Base-by-base conservation (phyloP, 2,329 filamentous ascomycete genomes). In the Colletotrichum magnum region DNA sequence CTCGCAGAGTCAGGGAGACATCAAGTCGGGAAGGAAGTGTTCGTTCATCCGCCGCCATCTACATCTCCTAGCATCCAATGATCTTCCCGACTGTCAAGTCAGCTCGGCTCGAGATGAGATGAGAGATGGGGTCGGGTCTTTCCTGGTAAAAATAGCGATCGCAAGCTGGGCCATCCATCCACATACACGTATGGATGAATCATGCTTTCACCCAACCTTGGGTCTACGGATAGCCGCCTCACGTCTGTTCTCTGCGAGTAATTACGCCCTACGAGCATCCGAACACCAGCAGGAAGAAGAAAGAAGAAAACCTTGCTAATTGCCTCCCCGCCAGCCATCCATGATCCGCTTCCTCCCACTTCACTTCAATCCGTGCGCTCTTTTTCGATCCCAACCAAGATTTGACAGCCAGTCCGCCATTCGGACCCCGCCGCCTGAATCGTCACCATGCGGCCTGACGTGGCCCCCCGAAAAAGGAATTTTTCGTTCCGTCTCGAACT, bases 81-180 rank as follows among this genome's bases (percentile, higher is more conserved):
- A 47, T 64, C 52, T 36, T 54, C 48, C 41, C 48, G 54, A 50
- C 56, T 41, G 60, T 59, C 48, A 50, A 59, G 43, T 32, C 43
- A 15, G 52, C 52, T 58, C 26, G 54, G 18, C 39, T 45, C 18
- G 26, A 21, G 10, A 45, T 39, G 47, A 39, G 7, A 54, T 43
- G 41, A 21, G 47, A 39, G 12, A 54, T 43, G 41, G 28, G 47
- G 48, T 45, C 54, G 28, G 47, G 48, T 45, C 54, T 39, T 48
- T 59, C 50, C 56, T 47, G 18, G 64, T 51, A 52, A 54, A 63
- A 53, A 68, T 58, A 48, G 64, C 45, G 45, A 52, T 26, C 9
- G 36, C 39, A 10, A 28, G 36, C 59, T n/a, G 47, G 64, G 64
- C 52, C 45, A 51, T 68, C 64, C 64, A 57, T 36, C 32, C 32